These are phyloP conservation scores for Backusella luteola DNA, from an alignment of 192 early-diverging fungal genomes.

Conservation along the genomic window DNA sequence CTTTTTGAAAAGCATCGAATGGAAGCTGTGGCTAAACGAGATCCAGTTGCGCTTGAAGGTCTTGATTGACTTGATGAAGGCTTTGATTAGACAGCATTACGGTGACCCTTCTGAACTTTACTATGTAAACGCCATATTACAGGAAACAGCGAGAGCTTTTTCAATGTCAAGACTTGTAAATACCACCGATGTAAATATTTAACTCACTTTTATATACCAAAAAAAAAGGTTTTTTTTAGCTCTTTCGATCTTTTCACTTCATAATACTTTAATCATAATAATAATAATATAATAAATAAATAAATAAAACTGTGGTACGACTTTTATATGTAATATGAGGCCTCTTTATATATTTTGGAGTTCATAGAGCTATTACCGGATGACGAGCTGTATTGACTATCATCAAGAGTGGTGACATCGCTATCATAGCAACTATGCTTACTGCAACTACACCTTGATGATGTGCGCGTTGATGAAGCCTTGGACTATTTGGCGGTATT, in stretches of 20 bases:
- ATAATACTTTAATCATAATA: not conserved
- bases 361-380: not conserved
- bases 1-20: not conserved
- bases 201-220: not conserved
- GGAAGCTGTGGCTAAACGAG: slow-evolving; percentile 4
- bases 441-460: not conserved
- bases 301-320: not conserved
- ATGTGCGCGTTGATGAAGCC: not conserved
- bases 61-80: not conserved
- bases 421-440: not conserved
- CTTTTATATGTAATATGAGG: not conserved
- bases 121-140: not conserved
- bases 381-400: not conserved
- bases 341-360: not conserved
- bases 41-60: not conserved
- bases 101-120: not conserved
- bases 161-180: slow-evolving; percentile 10
- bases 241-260: too few relatives aligned
- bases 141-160: not conserved
- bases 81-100: not conserved
- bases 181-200: not conserved
- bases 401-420: not conserved
- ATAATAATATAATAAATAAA: not conserved
- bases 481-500: not conserved
- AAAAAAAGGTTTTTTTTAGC: not conserved